A percentile compares a stretch with the other conserved stretches of the same genome.
These are phyloP conservation scores for Orbilia quercus DNA, from an alignment of 2,329 filamentous ascomycete species.

Conservation along the genomic window DNA sequence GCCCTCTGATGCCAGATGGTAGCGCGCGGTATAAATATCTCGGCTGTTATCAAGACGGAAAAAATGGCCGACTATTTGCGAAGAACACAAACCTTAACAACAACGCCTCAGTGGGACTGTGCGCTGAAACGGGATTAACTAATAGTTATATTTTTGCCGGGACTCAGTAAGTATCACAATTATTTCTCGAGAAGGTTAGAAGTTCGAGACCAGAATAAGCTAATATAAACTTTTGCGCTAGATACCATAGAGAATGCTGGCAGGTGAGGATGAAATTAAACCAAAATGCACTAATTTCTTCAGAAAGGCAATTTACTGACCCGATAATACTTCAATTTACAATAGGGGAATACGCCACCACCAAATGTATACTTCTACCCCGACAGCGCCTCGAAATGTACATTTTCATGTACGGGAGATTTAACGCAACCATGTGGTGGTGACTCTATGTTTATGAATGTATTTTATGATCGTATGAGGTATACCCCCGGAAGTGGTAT, in stretches of 20 bases:
- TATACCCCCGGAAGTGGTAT: constrained; percentile 15
- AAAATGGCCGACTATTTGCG: constrained; percentile 61
- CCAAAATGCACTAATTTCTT: constrained; percentile 57
- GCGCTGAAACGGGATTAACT: constrained; percentile 60
- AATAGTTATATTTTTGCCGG: constrained; percentile 62
- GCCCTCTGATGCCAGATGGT: constrained; percentile 62
- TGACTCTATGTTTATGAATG: constrained; percentile 61
- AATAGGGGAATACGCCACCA: constrained; percentile 59
- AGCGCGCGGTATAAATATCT: constrained; percentile 61
- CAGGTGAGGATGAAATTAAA: constrained; percentile 1
- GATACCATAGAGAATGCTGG: constrained; percentile 57
- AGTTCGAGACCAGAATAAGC: background rate
- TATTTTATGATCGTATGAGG: constrained; percentile 40
- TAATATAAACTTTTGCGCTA: constrained; percentile 55
- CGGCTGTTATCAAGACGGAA: constrained; percentile 64
- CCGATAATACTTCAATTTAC: background rate
- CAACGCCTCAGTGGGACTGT: constrained; percentile 62
- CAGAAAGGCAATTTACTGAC: constrained; percentile 62
- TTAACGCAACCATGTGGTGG: constrained; percentile 61
- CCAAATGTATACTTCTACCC: constrained; percentile 47
- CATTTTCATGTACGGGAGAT: constrained; percentile 61
- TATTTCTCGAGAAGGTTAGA: background rate
- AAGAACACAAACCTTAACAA: constrained; percentile 60
- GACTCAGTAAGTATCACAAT: constrained; percentile 59
- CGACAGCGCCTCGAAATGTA: constrained; percentile 59